Evolutionary conservation across 139 green algal species (phyloP), one percentile per base, ranked within the genome.

Genomic region (Eudorina sp.): DNA sequence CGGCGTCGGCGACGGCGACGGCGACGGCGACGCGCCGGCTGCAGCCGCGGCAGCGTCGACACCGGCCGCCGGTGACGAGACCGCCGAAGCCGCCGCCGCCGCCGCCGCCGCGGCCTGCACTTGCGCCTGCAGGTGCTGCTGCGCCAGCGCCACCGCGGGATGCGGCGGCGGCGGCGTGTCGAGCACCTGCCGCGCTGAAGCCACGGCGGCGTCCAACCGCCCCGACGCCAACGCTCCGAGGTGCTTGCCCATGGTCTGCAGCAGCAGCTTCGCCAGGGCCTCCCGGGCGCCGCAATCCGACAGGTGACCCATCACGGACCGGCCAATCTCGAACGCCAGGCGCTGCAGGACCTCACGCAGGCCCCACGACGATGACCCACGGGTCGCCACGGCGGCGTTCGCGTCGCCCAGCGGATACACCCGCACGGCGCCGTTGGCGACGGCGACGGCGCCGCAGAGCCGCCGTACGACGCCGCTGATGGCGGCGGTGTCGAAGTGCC

Each of bases 171-270:
- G 60, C 58, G 80, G 60, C 80, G 58, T 53, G 21, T 53, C 46
- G 7, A 87, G 81, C 11, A 87, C 81, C 1, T 66, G 40, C 64
- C 31, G 27, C 7, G 81, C 81, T 6, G 62, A 45, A 19, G 81
- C 45, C 19, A 87, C 38, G 4, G 81, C 81, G 1, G 66, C 64
- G 4, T 90, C 76, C 53, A 92, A 60, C 16, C 75, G 72, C 53
- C 84, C 84, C 2, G 69, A 83, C 23, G 86, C 51, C 38, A 92
- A 84, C 25, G 69, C 68, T 1, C 89, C 89, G 18, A 92, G 36
- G 62, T 92, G 85, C 0, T 77, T 53, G 0, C 84, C 89, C 70
- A 89, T 90, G 53, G 74, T 74, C 18, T 90, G 77, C 40, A 92
- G 58, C 72, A 90, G 76, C 46, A 92, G 58, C 43, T 89, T 84